phyloP scores from a whole-genome alignment of 768 basidiomycete species.

The Boletus pseudopeckii region DNA sequence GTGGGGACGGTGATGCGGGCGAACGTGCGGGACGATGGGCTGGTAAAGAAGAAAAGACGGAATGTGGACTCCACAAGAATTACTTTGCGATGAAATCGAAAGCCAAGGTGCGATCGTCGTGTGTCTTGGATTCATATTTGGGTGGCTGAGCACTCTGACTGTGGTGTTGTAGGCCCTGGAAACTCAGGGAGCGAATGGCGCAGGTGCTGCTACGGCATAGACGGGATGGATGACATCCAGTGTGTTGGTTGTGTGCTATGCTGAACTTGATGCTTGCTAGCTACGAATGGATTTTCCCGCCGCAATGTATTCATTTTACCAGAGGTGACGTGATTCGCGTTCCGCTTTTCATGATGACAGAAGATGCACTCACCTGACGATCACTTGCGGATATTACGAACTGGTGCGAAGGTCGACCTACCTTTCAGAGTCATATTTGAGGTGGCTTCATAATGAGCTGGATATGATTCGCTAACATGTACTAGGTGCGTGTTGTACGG shows the following conservation, averaged over 20 bases:
- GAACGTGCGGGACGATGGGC: slow-evolving; percentile 94
- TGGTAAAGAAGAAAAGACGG: slow-evolving; percentile 79
- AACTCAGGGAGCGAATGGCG: neutral
- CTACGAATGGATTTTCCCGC: neutral
- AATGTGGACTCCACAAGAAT: slow-evolving; percentile 93
- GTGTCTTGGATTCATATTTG: no score
- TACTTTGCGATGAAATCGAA: slow-evolving; percentile 74
- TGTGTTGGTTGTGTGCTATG: no score
- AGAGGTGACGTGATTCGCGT: neutral
- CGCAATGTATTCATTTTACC: neutral
- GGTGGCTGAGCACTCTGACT: neutral
- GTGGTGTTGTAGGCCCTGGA: neutral
- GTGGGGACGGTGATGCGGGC: slow-evolving; percentile 59
- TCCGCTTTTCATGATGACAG: neutral
- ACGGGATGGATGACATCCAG: neutral
- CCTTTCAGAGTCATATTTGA: neutral
- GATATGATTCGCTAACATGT: neutral
- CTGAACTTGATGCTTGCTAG: neutral
- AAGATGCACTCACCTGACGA: neutral
- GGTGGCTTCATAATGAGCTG: neutral
- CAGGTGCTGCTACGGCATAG: neutral
- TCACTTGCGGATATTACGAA: neutral
- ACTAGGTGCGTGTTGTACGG: neutral
- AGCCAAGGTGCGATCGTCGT: slow-evolving; percentile 33
- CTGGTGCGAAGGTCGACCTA: neutral